Percentiles rank a stretch among this genome's conserved stretches.
Conservation (phyloP, 768 basidiomycete species). For the Tricholoma matsutake region DNA sequence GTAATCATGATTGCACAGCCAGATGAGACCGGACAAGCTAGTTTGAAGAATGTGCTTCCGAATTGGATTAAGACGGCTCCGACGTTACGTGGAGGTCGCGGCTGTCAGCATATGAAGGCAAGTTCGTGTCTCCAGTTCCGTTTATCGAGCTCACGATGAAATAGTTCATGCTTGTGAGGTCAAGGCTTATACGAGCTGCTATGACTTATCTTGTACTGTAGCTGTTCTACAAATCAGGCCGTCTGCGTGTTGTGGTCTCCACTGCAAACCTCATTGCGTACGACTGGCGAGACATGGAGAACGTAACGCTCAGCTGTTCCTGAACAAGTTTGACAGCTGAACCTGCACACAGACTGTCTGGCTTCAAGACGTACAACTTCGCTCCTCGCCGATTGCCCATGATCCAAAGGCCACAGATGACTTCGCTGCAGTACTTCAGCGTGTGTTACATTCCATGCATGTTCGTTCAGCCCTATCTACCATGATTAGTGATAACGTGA, state of each 20-base stretch:
- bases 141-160: not conserved
- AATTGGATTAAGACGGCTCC: slow-evolving; percentile 76
- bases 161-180: slow-evolving; percentile 71
- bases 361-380: slow-evolving; percentile 78
- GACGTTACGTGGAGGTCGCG: slow-evolving; percentile 52
- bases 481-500: slow-evolving; percentile 50
- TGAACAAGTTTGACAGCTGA: not conserved
- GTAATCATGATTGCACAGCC: slow-evolving; percentile 77
- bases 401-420: slow-evolving; percentile 48
- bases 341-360: slow-evolving; percentile 60
- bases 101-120: slow-evolving; percentile 83
- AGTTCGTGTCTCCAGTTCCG: slow-evolving; percentile 7
- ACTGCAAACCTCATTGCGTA: slow-evolving; percentile 85
- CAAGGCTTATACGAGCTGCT: not conserved
- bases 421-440: slow-evolving; percentile 56
- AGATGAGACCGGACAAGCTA: slow-evolving; percentile 50
- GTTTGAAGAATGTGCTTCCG: slow-evolving; percentile 62
- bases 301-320: slow-evolving; percentile 44
- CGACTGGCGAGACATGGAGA: slow-evolving; percentile 90
- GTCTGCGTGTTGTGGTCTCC: slow-evolving; percentile 74
- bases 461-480: slow-evolving; percentile 59
- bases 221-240: slow-evolving; percentile 84
- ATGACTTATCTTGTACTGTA: slow-evolving; percentile 22
- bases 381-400: slow-evolving; percentile 37
- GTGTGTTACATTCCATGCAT: slow-evolving; percentile 55